Evolutionary conservation across 2,329 filamentous ascomycete genomes (phyloP), one percentile per base, ranked within the genome.

Genomic region (Sarocladium kiliense): DNA sequence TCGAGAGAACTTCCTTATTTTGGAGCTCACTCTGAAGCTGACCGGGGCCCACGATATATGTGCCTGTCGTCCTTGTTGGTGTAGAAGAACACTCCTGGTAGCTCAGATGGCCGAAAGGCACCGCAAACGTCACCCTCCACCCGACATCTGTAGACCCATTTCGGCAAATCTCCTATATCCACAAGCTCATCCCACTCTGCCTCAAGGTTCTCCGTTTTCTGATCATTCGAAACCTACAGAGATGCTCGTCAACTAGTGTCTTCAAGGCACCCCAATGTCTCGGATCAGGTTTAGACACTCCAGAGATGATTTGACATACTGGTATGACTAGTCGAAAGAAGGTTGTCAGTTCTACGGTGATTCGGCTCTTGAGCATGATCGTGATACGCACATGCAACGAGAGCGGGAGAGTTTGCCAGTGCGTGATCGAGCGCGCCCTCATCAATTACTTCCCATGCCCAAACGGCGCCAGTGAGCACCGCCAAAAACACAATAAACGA

Each of bases 11-110:
- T n/a, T n/a, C n/a, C n/a, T n/a, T n/a, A n/a, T n/a, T n/a, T n/a
- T n/a, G n/a, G n/a, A n/a, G n/a, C 50, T 26, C 26, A 53, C 50
- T 27, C 32, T 30, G n/a, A 16, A n/a, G 50, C 50, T n/a, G 34
- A 41, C 5, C 50, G 32, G 2, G 50, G 32, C 7, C 50, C 50
- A 11, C n/a, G 50, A 18, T 53, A 53, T 32, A 27, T 21, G 18
- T 23, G 11, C 21, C 2, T 21, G 2, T 30, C 21, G 19, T 19
- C 21, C 27, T 37, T 4, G 5, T 18, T 19, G 18, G 10, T 19
- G 25, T 34, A 26, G 25, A 39, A 53, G 4, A 27, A 9, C 10
- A 53, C 32, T 26, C 12, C 18, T 16, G 50, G 50, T 5, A 53
- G 21, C 19, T 25, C 19, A 3, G 16, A 9, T 6, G 11, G 23